Evolutionary conservation across 164 flowering plant species (phyloP).

Genomic region (Cinnamomum micranthum): DNA sequence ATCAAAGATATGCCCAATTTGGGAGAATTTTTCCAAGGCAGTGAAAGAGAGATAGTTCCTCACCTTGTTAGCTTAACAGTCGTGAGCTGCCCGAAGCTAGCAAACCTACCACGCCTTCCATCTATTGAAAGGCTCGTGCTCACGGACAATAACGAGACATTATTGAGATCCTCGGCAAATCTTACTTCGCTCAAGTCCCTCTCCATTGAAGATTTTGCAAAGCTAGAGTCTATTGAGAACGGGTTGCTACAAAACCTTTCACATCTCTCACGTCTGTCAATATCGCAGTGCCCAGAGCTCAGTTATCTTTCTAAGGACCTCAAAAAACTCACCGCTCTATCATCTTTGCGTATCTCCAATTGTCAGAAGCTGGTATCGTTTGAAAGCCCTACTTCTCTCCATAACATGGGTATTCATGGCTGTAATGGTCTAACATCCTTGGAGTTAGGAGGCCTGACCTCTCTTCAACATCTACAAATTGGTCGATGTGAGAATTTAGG

Average conservation of each 20-base stretch:
- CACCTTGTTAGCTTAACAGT: not conserved
- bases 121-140: not conserved
- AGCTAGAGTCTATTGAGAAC: constrained; percentile 4
- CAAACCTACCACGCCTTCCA: not conserved
- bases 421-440: no score
- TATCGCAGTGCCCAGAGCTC: not conserved
- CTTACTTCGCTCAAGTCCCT: constrained; percentile 2
- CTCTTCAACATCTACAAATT: not conserved
- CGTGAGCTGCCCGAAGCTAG: not conserved
- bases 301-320: constrained; percentile 5
- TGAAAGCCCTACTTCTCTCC: not conserved
- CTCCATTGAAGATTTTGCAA: not conserved
- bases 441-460: no score
- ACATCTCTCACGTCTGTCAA: not conserved
- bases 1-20: not conserved
- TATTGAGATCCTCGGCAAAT: not conserved
- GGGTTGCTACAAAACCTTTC: constrained; percentile 4
- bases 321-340: not conserved
- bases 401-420: fast-evolving
- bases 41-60: not conserved
- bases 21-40: not conserved
- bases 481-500: not conserved
- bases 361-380: not conserved
- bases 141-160: not conserved
- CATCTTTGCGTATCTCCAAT: not conserved